Conservation (phyloP, 208 protist genomes). For the Naegleria gruberi region DNA sequence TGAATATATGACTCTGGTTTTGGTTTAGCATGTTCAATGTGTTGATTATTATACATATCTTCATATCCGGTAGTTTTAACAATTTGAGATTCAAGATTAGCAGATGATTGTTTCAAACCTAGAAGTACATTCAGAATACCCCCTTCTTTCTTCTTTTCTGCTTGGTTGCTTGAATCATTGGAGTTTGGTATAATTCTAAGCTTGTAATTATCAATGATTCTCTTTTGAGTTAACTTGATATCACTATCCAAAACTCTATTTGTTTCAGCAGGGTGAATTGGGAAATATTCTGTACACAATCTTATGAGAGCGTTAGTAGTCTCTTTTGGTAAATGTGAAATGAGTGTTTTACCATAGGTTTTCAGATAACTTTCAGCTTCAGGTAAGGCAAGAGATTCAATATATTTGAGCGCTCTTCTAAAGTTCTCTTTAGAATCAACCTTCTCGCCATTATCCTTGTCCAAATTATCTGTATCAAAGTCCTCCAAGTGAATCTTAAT, state of each 20-base stretch:
- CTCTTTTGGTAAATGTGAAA: slow-evolving; percentile 40
- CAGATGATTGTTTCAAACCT: background rate
- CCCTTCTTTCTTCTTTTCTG: background rate
- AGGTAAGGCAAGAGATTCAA: slow-evolving; percentile 33
- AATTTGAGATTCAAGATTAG: background rate
- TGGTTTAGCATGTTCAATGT: slow-evolving; percentile 22
- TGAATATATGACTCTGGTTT: slow-evolving; percentile 71
- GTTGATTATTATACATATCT: background rate
- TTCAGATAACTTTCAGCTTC: slow-evolving; percentile 59
- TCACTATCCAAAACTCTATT: background rate
- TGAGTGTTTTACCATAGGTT: slow-evolving; percentile 70
- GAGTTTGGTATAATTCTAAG: background rate
- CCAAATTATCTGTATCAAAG: slow-evolving; percentile 31
- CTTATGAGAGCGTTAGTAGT: slow-evolving; percentile 56
- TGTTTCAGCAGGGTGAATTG: slow-evolving; percentile 37
- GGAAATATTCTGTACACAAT: slow-evolving; percentile 58
- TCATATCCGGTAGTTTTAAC: background rate
- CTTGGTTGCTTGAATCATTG: background rate
- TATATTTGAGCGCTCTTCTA: slow-evolving; percentile 60
- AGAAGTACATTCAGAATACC: background rate
- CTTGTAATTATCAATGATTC: background rate
- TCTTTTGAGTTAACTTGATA: background rate
- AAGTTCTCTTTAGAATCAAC: slow-evolving; percentile 55
- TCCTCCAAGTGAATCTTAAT: slow-evolving; percentile 74
- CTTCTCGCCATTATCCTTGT: background rate